These are phyloP conservation scores for Corynespora cassiicola DNA, from an alignment of 2,329 filamentous ascomycete species.

Conservation along the genomic window DNA sequence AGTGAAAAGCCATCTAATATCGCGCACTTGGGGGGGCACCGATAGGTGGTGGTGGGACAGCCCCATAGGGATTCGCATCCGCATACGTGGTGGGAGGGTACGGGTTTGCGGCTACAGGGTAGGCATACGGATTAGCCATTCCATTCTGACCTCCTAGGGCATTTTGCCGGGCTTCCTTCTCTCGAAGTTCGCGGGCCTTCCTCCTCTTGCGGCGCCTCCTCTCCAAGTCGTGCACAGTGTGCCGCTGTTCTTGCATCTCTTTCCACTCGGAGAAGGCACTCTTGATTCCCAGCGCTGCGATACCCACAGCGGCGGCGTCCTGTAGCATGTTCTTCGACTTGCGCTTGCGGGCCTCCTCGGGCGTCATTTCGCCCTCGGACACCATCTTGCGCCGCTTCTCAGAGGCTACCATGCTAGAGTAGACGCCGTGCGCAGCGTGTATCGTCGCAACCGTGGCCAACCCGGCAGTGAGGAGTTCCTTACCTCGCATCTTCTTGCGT, in stretches of 20 bases:
- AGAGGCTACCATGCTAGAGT: conserved; percentile 68
- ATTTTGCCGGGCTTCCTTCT: conserved; percentile 54
- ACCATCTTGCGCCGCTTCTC: conserved; percentile 66
- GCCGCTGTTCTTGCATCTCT: conserved; percentile 68
- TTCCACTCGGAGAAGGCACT: conserved; percentile 71
- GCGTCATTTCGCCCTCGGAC: conserved; percentile 67
- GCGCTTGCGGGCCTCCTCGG: conserved; percentile 67
- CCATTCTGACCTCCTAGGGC: conserved; percentile 36
- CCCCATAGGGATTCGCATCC: conserved; percentile 55
- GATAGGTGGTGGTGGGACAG: conserved; percentile 49
- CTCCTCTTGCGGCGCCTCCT: conserved; percentile 53
- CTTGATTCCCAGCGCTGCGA: conserved; percentile 72
- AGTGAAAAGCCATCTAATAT: no score
- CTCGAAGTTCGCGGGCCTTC: conserved; percentile 50
- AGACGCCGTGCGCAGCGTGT: conserved; percentile 70
- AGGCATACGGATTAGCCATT: conserved; percentile 45
- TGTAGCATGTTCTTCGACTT: conserved; percentile 69
- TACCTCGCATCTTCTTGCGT: conserved; percentile 69
- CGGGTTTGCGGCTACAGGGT: conserved; percentile 44
- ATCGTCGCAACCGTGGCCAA: conserved; percentile 73
- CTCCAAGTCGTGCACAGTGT: conserved; percentile 62
- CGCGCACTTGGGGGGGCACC: conserved; percentile 34
- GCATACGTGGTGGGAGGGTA: conserved; percentile 51
- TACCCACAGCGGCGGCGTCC: conserved; percentile 70
- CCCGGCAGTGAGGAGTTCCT: conserved; percentile 70